Percentiles rank a stretch among this genome's conserved stretches.
phyloP scores from a whole-genome alignment of 441 rosid species.

The Gossypium gossypioides region DNA sequence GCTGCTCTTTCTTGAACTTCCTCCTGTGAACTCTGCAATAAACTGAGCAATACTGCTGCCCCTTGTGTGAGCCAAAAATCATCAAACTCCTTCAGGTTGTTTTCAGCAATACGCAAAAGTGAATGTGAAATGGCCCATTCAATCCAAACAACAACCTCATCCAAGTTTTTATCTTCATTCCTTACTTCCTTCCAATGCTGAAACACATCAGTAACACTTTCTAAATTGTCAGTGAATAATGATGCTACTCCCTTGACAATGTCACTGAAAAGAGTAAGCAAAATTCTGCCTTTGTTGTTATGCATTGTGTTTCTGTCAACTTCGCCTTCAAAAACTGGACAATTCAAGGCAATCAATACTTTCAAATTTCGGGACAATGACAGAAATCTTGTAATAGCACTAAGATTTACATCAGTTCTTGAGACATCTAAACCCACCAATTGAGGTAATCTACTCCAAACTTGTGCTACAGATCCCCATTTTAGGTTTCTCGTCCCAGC shows the following conservation, averaged over 20 bases:
- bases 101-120: slow-evolving; percentile 73
- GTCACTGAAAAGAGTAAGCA: slow-evolving; percentile 47
- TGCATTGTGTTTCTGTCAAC: slow-evolving; percentile 24
- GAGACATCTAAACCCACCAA: slow-evolving; percentile 74
- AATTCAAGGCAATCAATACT: slow-evolving; percentile 74
- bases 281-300: slow-evolving; percentile 50
- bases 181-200: slow-evolving; percentile 49
- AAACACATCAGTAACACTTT: slow-evolving; percentile 43
- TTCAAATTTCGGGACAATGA: slow-evolving; percentile 58
- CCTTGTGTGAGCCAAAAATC: slow-evolving; percentile 93
- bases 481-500: slow-evolving; percentile 80
- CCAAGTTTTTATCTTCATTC: slow-evolving; percentile 34
- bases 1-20: slow-evolving; percentile 94
- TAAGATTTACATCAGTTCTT: slow-evolving; percentile 63
- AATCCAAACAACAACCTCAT: slow-evolving; percentile 69
- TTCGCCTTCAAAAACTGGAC: slow-evolving; percentile 60
- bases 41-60: slow-evolving; percentile 55
- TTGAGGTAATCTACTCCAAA: slow-evolving; percentile 69
- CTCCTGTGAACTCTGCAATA: slow-evolving; percentile 82
- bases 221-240: slow-evolving; percentile 46
- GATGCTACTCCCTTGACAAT: slow-evolving; percentile 55
- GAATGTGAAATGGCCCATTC: slow-evolving; percentile 80
- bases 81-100: slow-evolving; percentile 68
- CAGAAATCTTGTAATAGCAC: slow-evolving; percentile 56
- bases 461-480: slow-evolving; percentile 55